phyloP scores from a whole-genome alignment of 345 rosid genomes.

The Aethionema arabicum region DNA sequence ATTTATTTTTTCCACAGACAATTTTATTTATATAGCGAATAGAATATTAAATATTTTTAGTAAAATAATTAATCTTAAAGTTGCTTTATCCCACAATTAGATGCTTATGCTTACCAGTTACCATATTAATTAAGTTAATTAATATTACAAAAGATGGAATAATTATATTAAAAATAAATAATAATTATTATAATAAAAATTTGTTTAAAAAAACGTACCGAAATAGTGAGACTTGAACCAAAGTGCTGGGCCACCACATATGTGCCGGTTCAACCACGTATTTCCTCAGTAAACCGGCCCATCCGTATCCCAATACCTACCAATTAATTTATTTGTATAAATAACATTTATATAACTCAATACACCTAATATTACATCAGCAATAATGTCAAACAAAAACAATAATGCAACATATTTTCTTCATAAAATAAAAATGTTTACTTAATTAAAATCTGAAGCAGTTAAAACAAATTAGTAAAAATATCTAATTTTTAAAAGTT shows the following conservation, averaged over 20 bases:
- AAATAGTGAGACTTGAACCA: slow-evolving; percentile 88
- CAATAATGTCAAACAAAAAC: not conserved
- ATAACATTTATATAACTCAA: too few species aligned
- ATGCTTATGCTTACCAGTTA: slow-evolving; percentile 6
- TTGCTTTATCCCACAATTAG: not conserved
- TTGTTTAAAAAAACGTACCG: slow-evolving; percentile 40
- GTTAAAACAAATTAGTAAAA: too few species aligned
- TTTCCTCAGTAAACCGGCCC: slow-evolving; percentile 90
- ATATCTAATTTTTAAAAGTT: too few species aligned
- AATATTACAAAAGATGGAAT: slow-evolving; percentile 14
- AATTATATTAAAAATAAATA: not conserved
- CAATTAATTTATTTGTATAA: not conserved
- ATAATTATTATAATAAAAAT: not conserved
- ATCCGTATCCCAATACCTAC: slow-evolving; percentile 86
- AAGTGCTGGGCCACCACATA: slow-evolving; percentile 94
- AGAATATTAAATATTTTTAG: too few species aligned
- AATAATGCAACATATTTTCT: too few species aligned
- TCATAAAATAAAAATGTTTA: too few species aligned
- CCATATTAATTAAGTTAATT: slow-evolving; percentile 13
- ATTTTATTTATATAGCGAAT: too few species aligned
- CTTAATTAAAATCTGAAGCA: too few species aligned
- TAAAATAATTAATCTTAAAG: slow-evolving; percentile 13
- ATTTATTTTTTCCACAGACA: too few species aligned
- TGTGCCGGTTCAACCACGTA: slow-evolving; percentile 95
- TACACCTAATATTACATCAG: not conserved